Evolutionary conservation across 2,329 filamentous ascomycete species (phyloP), one percentile per base, ranked within the genome.

Genomic region (Curvularia lunata): DNA sequence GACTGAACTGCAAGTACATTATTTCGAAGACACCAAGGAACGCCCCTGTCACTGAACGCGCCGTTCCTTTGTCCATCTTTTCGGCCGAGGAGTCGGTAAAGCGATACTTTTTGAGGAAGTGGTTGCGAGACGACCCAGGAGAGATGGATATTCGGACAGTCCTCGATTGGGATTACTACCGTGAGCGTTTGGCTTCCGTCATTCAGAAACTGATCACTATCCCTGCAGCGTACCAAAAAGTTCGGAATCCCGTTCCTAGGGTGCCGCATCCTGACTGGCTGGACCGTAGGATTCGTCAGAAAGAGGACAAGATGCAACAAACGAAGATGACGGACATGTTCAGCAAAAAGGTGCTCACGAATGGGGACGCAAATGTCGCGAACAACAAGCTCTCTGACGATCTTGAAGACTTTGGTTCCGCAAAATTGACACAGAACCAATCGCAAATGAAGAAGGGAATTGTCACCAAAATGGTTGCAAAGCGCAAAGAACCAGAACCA

Each of bases 151-250:
- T 93, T 6, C 85, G 96, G 69, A 88, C 87, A 19, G 84, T 99
- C 12, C 88, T 99, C 50, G 95, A 99, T 75, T 99, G 95, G 95
- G 86, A 92, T 65, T 99, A 99, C 78, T 99, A 99, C 74, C 83
- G 93, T 1, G 96, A 99, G 72, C 92, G 95, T 79, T 83, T 99
- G 19, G 94, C 93, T 0, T 98, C 94, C 0, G 95, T 99, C 54
- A 96, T 99, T 50, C 95, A 99, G 78, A 99, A 99, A 77, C 86
- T 99, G 54, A 97, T 99, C 73, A 99, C 96, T 1, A 99, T 99
- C 65, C 95, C 95, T 2, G 96, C 95, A 16, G 95, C 96, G 3
- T 83, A 99, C 49, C 95, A 99, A 75, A 98, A 97, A 78, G 85
- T 99, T 54, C 86, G 89, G 53, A 99, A 99, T 71, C 95, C 95